Base-by-base conservation (phyloP, 2,329 filamentous ascomycete species). In the Ceratocystis albifundus region DNA sequence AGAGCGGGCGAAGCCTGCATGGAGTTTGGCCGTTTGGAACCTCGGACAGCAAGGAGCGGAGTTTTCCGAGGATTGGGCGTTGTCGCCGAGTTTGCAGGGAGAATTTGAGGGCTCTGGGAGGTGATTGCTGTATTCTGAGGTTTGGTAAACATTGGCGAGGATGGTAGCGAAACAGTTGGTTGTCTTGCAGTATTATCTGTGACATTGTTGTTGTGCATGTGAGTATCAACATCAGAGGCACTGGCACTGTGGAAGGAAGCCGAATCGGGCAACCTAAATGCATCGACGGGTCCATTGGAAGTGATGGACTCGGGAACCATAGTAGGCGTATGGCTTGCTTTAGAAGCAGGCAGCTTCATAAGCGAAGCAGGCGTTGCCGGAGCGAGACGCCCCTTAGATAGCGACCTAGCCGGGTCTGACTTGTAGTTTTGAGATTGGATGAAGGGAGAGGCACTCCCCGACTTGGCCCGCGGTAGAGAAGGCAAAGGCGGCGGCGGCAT, bases 361-460 rank as follows among this genome's bases (percentile, higher is more conserved):
- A 96, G 77, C 5, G 91, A 96, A 7, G 92, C 90, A 0, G 91
- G 91, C 0, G 91, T 96, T 1, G 90, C 91, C 10, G 89, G 89
- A 64, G 69, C 67, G 3, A 72, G 71, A 67, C 68, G 69, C 55
- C 55, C 46, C 25, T 64, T 61, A 48, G 48, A 45, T 15, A 50
- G 17, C 17, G 36, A 36, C 45, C 62, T 64, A 48, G 22, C 45
- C 67, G 68, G 70, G 50, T 71, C 73, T 15, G 71, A 69, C 55
- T 67, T 71, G 30, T 70, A 71, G 61, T 75, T 79, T 71, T 86
- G 83, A 4, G 85, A 80, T 64, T 78, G 77, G 22, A 90, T 82
- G 67, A 85, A 85, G 8, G 88, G 87, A 2, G 88, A 91, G 66
- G 84, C 84, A 70, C 79, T 83, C 22, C 82, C 82, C 28, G 87